Percentiles rank a stretch among this genome's conserved stretches.
Evolutionary conservation across 495 filamentous ascomycete genomes (phyloP).

Genomic region (Daldinia childiae): DNA sequence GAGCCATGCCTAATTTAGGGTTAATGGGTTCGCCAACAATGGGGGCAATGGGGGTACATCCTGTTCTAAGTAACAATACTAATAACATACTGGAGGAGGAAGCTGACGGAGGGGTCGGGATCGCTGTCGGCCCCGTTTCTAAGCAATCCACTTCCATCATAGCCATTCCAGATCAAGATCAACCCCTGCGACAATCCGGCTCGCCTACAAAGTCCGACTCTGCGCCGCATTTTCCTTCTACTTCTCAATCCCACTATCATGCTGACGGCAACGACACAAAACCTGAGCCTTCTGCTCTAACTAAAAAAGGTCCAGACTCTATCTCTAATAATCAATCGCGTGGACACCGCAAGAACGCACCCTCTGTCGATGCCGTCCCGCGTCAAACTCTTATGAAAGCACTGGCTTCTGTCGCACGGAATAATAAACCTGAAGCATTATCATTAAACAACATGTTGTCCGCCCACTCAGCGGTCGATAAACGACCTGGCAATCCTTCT

Average conservation of each 20-base stretch:
- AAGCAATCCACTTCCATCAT: constrained; percentile 28
- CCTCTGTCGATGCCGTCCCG: constrained; percentile 77
- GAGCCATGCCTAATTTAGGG: constrained; percentile 37
- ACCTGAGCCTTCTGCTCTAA: constrained; percentile 37
- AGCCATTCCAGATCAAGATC: constrained; percentile 12
- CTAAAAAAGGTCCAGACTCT: constrained; percentile 28
- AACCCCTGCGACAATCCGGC: constrained; percentile 30
- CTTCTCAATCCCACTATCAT: constrained; percentile 48
- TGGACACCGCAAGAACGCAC: constrained; percentile 67
- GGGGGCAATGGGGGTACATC: constrained; percentile 43
- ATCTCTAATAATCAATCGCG: constrained; percentile 45
- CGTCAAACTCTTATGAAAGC: constrained; percentile 90
- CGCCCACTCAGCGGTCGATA: constrained; percentile 53
- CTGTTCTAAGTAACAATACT: constrained; percentile 24
- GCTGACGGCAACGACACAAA: constrained; percentile 39
- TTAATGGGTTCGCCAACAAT: constrained; percentile 34
- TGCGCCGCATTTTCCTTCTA: constrained; percentile 28
- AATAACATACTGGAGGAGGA: constrained; percentile 23
- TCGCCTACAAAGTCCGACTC: constrained; percentile 44
- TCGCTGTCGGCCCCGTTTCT: constrained; percentile 31
- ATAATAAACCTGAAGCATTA: constrained; percentile 64
- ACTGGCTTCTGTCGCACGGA: constrained; percentile 76
- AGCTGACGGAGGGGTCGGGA: constrained; percentile 42
- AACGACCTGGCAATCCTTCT: constrained; percentile 55
- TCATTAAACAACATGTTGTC: constrained; percentile 64